These are phyloP conservation scores for Trichoderma oligosporum DNA, from an alignment of 2,329 filamentous ascomycete genomes.

Conservation along the genomic window DNA sequence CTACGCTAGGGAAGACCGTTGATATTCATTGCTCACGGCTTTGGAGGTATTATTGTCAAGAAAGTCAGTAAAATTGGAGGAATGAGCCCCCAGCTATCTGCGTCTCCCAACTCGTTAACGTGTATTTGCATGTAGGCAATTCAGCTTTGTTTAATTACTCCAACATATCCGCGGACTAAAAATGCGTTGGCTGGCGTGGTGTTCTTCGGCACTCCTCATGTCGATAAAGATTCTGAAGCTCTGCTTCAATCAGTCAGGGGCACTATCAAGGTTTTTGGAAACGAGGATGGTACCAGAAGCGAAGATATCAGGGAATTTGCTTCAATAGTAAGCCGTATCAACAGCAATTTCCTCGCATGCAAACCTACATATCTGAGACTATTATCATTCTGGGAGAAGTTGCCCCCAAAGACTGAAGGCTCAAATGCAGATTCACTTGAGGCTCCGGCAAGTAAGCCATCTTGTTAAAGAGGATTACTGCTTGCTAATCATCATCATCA, in stretches of 20 bases:
- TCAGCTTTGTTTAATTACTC: constrained; percentile 11
- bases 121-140: constrained; percentile 10
- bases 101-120: neutral
- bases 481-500: too few relatives aligned
- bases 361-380: constrained; percentile 10
- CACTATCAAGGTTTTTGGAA: constrained; percentile 14
- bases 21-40: constrained; percentile 27
- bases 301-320: constrained; percentile 26
- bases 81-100: neutral
- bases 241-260: constrained; percentile 23
- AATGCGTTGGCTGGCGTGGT: constrained; percentile 22
- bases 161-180: constrained; percentile 14
- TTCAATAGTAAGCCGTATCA: constrained; percentile 23
- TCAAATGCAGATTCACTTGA: neutral
- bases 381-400: constrained; percentile 22
- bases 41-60: constrained; percentile 27
- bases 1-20: constrained; percentile 21
- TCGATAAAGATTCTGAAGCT: constrained; percentile 22
- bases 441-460: neutral
- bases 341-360: constrained; percentile 17
- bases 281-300: neutral
- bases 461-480: neutral
- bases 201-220: constrained; percentile 27
- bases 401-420: neutral
- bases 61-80: constrained; percentile 20